These are phyloP conservation scores for Aureobasidium sp. DNA, from an alignment of 2,329 filamentous ascomycete genomes.

Conservation along the genomic window DNA sequence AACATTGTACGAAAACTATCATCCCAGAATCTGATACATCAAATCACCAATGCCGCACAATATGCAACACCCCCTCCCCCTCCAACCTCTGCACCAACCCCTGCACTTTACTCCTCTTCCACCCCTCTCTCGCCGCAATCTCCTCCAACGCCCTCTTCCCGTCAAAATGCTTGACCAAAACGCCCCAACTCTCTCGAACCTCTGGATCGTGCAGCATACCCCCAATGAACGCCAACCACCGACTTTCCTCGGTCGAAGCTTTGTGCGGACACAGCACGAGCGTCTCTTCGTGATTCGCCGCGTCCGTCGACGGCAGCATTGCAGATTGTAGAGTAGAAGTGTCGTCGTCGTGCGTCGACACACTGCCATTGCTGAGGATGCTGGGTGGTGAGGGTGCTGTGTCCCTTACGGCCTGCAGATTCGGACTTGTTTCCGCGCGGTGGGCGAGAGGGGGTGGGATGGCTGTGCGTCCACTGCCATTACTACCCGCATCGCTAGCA, in stretches of 20 bases:
- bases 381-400: neutral
- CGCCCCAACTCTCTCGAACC: constrained; percentile 61
- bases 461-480: constrained; percentile 8
- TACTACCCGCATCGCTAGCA: constrained; percentile 9
- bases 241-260: constrained; percentile 18
- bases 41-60: constrained; percentile 19
- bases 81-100: constrained; percentile 17
- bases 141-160: constrained; percentile 78
- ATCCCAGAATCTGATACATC: too few relatives aligned
- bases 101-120: constrained; percentile 65
- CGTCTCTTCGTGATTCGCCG: constrained; percentile 8
- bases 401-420: neutral
- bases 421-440: neutral
- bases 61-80: constrained; percentile 17
- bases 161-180: constrained; percentile 80
- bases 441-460: constrained; percentile 4
- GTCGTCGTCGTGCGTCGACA: neutral
- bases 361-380: neutral
- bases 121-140: constrained; percentile 73
- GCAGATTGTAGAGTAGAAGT: neutral
- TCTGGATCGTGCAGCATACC: constrained; percentile 55
- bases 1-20: too few relatives aligned
- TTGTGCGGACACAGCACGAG: constrained; percentile 18
- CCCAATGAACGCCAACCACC: constrained; percentile 18
- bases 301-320: constrained; percentile 8